Evolutionary conservation across 768 basidiomycete species (phyloP).

Genomic region (Mycena epipterygia): DNA sequence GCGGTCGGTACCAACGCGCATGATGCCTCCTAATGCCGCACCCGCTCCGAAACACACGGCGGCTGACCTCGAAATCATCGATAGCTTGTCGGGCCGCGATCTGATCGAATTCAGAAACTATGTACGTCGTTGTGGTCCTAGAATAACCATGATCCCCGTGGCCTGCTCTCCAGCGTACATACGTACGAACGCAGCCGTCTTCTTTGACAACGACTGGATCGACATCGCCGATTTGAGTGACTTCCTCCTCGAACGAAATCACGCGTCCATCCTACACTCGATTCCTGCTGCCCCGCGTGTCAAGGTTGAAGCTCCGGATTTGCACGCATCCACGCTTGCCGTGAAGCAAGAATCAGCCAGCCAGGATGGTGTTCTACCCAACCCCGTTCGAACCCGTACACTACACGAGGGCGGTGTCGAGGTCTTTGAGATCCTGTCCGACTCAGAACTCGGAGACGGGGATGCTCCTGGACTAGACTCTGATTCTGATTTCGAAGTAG

Average conservation of each 20-base stretch:
- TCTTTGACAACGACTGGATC: not conserved
- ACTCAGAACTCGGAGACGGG: not conserved
- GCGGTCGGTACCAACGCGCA: no score
- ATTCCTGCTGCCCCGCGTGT: not conserved
- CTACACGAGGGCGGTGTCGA: not conserved
- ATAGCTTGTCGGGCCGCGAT: not conserved
- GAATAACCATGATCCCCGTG: not conserved
- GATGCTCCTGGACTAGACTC: not conserved
- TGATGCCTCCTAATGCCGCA: no score
- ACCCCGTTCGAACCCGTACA: no score
- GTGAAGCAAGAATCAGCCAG: no score
- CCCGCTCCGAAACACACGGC: no score
- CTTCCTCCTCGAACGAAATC: not conserved
- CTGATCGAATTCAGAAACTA: constrained; percentile 2
- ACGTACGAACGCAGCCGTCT: not conserved
- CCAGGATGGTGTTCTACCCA: no score
- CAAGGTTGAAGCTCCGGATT: not conserved
- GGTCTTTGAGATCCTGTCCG: not conserved
- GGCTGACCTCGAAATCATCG: not conserved
- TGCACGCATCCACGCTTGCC: no score
- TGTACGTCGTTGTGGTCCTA: not conserved
- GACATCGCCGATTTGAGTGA: not conserved
- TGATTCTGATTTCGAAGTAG: not conserved
- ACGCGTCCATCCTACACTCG: no score
- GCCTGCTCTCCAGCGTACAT: not conserved